Evolutionary conservation across 2,329 filamentous ascomycete species (phyloP).

Genomic region (Fusarium sp.): DNA sequence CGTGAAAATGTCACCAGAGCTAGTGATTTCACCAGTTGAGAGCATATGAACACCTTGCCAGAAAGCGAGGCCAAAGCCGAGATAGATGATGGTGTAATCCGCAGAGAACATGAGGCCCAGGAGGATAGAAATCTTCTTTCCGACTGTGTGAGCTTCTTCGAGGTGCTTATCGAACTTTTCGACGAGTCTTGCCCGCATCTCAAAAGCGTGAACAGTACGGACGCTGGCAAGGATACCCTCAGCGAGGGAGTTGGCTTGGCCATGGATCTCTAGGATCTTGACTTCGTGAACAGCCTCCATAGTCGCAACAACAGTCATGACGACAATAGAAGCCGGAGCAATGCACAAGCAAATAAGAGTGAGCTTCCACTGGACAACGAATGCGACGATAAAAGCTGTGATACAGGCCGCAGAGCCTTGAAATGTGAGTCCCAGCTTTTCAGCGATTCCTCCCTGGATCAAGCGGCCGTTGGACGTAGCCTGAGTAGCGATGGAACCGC

Average conservation of each 20-base stretch:
- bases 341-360: conserved; percentile 55
- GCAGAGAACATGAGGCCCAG: conserved; percentile 54
- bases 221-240: conserved; percentile 54
- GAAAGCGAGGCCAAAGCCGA: conserved; percentile 57
- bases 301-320: conserved; percentile 50
- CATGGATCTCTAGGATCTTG: conserved; percentile 51
- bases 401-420: conserved; percentile 54
- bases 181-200: conserved; percentile 53
- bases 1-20: conserved; percentile 55
- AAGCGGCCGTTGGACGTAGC: conserved; percentile 54
- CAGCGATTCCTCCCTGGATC: conserved; percentile 55
- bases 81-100: conserved; percentile 56
- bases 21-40: conserved; percentile 51
- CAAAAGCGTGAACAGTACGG: conserved; percentile 57
- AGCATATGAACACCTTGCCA: conserved; percentile 58
- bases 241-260: conserved; percentile 51
- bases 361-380: conserved; percentile 57
- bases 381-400: conserved; percentile 54
- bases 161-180: conserved; percentile 55
- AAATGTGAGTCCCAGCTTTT: conserved; percentile 55
- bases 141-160: conserved; percentile 50
- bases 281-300: conserved; percentile 48
- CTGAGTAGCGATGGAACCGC: conserved; percentile 57
- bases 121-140: conserved; percentile 53
- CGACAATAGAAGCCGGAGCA: conserved; percentile 46